These are phyloP conservation scores for Fusarium buxicola DNA, from an alignment of 2,329 filamentous ascomycete genomes.

Conservation along the genomic window DNA sequence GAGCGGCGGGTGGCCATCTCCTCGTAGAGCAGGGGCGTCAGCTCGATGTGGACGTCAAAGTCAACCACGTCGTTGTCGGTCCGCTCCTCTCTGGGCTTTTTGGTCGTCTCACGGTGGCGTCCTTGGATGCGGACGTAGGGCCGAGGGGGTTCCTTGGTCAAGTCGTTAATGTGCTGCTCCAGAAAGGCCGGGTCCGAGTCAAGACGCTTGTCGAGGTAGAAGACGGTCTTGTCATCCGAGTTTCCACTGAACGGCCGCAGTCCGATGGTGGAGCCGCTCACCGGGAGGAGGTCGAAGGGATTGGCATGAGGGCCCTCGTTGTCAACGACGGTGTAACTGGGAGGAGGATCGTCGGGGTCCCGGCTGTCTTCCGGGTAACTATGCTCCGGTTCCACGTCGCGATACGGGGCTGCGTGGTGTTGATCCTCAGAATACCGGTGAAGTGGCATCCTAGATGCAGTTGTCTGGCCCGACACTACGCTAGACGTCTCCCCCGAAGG, in stretches of 20 bases:
- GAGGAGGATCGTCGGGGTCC: constrained; percentile 27
- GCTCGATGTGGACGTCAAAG: constrained; percentile 69
- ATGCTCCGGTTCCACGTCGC: constrained; percentile 24
- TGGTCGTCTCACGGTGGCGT: constrained; percentile 61
- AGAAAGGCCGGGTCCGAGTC: constrained; percentile 59
- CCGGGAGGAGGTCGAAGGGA: constrained; percentile 26
- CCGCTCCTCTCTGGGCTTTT: constrained; percentile 59
- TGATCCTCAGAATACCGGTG: constrained; percentile 39
- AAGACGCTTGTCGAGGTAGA: constrained; percentile 59
- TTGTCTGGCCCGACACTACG: constrained; percentile 27
- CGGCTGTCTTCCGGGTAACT: constrained; percentile 3
- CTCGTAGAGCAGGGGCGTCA: constrained; percentile 68
- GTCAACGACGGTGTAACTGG: constrained; percentile 36
- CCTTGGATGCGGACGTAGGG: constrained; percentile 65
- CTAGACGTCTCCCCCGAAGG: constrained; percentile 25
- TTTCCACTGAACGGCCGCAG: constrained; percentile 49
- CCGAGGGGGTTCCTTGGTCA: constrained; percentile 63
- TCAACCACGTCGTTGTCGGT: constrained; percentile 63
- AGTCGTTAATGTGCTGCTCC: constrained; percentile 56
- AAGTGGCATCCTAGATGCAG: constrained; percentile 33
- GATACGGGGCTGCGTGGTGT: constrained; percentile 17
- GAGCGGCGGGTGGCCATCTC: constrained; percentile 55
- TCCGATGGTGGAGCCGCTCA: constrained; percentile 29
- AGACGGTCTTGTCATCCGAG: constrained; percentile 50
- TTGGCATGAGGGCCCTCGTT: constrained; percentile 32